These are phyloP conservation scores for Sequoia sempervirens DNA, from an alignment of 75 land plant species.

Conservation along the genomic window DNA sequence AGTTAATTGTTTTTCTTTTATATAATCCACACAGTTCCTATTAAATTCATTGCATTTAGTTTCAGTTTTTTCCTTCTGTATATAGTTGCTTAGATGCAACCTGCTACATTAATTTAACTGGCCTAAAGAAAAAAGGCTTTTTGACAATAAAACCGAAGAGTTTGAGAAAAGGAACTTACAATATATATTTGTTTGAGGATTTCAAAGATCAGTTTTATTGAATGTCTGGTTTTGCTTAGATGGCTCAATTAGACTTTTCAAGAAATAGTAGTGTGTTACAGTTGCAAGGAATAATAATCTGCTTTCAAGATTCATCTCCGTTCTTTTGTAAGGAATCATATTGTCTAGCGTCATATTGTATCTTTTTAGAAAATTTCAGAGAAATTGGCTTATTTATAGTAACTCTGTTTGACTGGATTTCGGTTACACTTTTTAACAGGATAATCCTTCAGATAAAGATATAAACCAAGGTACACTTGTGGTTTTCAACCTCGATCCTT, in stretches of 20 bases:
- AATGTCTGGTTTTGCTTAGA: neutral
- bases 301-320: neutral
- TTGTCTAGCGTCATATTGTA: neutral
- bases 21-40: neutral
- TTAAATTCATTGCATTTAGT: neutral
- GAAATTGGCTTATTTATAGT: neutral
- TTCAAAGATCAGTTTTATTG: neutral
- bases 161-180: neutral
- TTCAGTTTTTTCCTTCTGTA: neutral
- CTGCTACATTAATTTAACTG: neutral
- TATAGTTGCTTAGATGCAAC: neutral
- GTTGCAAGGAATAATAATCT: neutral
- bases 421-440: constrained; percentile 28
- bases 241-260: neutral
- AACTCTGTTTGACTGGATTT: too few relatives aligned
- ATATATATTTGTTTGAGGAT: neutral
- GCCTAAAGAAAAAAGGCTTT: neutral
- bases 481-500: constrained; percentile 74
- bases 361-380: neutral
- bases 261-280: neutral
- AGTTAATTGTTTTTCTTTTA: neutral
- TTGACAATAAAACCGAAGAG: neutral
- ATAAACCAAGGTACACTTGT: constrained; percentile 70
- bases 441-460: constrained; percentile 75
- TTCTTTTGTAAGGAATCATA: neutral